Base-by-base conservation (phyloP, 2,329 filamentous ascomycete genomes). In the Colletotrichum karsti region DNA sequence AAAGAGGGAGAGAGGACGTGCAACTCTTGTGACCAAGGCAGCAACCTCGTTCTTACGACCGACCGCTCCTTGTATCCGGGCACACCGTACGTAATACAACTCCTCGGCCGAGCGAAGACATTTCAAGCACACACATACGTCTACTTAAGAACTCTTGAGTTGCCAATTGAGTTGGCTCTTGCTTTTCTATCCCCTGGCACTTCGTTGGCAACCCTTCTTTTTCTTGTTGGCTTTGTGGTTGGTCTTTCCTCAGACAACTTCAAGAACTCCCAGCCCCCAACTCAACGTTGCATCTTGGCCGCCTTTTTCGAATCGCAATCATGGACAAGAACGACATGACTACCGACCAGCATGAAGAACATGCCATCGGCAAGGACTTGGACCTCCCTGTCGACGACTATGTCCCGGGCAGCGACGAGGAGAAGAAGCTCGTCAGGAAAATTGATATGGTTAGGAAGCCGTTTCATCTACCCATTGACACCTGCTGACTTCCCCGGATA, bases 341-440 rank as follows among this genome's bases (percentile, higher is more conserved):
- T 6, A 61, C 56, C 56, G 35, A 55, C 6, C 55, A 66, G 48
- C 56, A 61, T 41, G 63, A 66, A 24, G 63, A 66, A 24, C 56
- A 66, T 55, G 63, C 63, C 37, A 37, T 66, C 10, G 39, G 46
- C 20, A 66, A 66, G 10, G 56, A 51, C 18, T 20, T 18, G 7
- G 63, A 66, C 15, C 8, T 37, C 18, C 48, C 46, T 46, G 37
- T 72, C 13, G 73, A 72, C 2, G 69, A 67, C n/a, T 77, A 78
- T 33, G 71, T 74, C 3, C 71, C 75, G 37, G 73, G 71, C n/a
- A 71, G 72, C 4, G 73, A 76, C 15, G 77, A 77, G 64, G 78
- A 80, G 69, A 76, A 73, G 64, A 74, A 72, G 44, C 74, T 80
- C 4, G 74, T 80, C 15, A 75, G 77, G 39, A 79, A 79, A 73